Evolutionary conservation across 768 basidiomycete genomes (phyloP), one percentile per base, ranked within the genome.

Genomic region (Boletus pseudopeckii): DNA sequence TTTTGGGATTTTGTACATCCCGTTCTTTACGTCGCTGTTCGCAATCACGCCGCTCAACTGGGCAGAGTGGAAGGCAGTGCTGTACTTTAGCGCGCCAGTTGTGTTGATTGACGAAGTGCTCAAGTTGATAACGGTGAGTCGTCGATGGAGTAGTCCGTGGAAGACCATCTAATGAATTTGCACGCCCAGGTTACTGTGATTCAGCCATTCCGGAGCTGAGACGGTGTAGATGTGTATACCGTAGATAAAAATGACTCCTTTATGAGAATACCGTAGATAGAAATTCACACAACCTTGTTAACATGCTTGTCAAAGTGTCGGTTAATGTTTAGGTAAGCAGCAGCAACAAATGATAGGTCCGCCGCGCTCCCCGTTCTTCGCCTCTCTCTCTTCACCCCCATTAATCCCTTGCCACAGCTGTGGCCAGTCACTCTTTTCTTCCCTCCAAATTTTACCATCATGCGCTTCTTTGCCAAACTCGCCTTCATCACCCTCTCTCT

Each of bases 1-100:
- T 71, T 82, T 97, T 63, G 88, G 86, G 77, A 98, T 98, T 64
- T 79, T 99, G 57, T 99, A 99, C 70, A 90, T 97, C 34, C 95
- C 96, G 4, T 92, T 97, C 85, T 93, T 99, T 72, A 88, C 91
- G 24, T 76, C 84, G 7, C 66, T 97, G 53, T 98, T 98, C 67
- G 90, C 88, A 40, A 97, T 98, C 69, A 86, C 88, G 1, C 93
- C 95, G 4, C 80, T 99, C 55, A 96, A 98, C 77, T 92, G 87
- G 90, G 71, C 71, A 20, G 96, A 99, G 72, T 99, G 96, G 96
- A 84, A 87, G 70, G 94, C 93, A 17, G 95, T 99, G 9, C 71
- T 99, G 56, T 82, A 78, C 60, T 79, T 98, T 57, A 93, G 90
- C 59, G 85, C 84, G 7, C 96, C 96, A 18, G 93, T 99, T 33